A percentile compares a stretch with the other conserved stretches of the same genome.
phyloP scores from a whole-genome alignment of 2,329 filamentous ascomycete genomes.

The Periconia macrospinosa region DNA sequence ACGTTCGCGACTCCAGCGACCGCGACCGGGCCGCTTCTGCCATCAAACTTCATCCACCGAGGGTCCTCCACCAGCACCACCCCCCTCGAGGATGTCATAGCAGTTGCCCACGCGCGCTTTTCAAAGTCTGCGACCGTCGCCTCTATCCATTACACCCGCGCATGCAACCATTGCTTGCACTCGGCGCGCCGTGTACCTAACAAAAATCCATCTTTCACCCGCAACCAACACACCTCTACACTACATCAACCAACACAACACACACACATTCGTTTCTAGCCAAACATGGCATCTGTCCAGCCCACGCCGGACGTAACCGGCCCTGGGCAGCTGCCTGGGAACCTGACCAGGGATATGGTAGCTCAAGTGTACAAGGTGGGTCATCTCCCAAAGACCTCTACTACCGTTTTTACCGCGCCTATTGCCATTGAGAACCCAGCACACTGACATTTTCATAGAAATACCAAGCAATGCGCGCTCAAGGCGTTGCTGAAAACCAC shows the following conservation, averaged over 20 bases:
- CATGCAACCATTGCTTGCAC: conserved; percentile 17
- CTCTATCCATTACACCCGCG: conserved; percentile 23
- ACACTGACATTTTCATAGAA: conserved; percentile 62
- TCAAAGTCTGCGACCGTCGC: conserved; percentile 25
- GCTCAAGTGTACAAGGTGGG: conserved; percentile 72
- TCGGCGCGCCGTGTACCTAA: conserved; percentile 22
- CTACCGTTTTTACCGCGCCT: conserved; percentile 1
- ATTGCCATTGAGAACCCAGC: conserved; percentile 2
- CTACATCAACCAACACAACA: conserved; percentile 2
- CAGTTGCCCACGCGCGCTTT: conserved; percentile 25
- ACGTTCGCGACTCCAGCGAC: conserved; percentile 33
- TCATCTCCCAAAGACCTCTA: conserved; percentile 11
- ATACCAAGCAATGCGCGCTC: conserved; percentile 85
- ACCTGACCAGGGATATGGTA: conserved; percentile 74
- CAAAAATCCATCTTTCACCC: not conserved
- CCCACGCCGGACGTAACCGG: conserved; percentile 68
- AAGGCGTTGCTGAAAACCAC: conserved; percentile 77
- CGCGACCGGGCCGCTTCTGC: conserved; percentile 17
- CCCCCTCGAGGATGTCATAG: conserved; percentile 41
- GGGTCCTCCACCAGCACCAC: conserved; percentile 29
- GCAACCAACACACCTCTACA: not conserved
- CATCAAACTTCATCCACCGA: conserved; percentile 34
- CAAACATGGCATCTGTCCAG: conserved; percentile 78
- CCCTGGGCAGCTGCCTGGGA: conserved; percentile 63
- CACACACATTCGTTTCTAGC: conserved; percentile 11